Conservation (phyloP, 768 basidiomycete species). For the Baorangia bicolor region DNA sequence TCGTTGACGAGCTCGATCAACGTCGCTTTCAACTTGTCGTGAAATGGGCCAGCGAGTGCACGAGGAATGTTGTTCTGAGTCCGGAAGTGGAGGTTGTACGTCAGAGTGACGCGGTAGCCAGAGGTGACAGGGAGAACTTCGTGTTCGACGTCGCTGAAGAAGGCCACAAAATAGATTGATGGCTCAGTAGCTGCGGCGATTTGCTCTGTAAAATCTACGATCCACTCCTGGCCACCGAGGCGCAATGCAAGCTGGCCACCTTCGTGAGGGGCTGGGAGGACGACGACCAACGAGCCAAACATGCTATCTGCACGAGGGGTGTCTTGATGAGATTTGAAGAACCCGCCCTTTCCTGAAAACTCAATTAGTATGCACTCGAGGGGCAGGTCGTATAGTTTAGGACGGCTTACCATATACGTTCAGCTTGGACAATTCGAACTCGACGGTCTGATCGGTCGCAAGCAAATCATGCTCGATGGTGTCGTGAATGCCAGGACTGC, state of each 20-base stretch:
- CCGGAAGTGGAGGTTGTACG: conserved; percentile 36
- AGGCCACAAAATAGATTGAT: conserved; percentile 38
- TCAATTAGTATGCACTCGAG: background rate
- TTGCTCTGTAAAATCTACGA: conserved; percentile 35
- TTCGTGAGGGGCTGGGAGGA: conserved; percentile 39
- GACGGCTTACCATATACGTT: conserved; percentile 42
- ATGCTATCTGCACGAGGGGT: conserved; percentile 41
- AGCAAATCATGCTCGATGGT: conserved; percentile 19
- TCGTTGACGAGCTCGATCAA: conserved; percentile 23
- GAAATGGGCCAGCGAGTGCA: background rate
- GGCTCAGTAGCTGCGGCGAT: background rate
- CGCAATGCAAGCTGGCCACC: conserved; percentile 45
- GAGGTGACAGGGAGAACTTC: conserved; percentile 40
- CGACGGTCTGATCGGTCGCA: conserved; percentile 27
- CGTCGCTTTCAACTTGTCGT: background rate
- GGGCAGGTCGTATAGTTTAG: too few relatives aligned
- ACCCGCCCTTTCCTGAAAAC: conserved; percentile 30
- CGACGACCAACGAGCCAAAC: conserved; percentile 45
- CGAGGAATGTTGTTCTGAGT: background rate
- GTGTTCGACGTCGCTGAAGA: conserved; percentile 45
- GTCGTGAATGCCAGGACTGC: conserved; percentile 27
- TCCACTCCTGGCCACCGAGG: conserved; percentile 34
- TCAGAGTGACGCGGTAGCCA: conserved; percentile 44
- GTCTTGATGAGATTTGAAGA: conserved; percentile 52
- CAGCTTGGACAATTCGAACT: conserved; percentile 42